phyloP scores from a whole-genome alignment of 1,284 basidiomycete genomes.

The Tilletia indica region DNA sequence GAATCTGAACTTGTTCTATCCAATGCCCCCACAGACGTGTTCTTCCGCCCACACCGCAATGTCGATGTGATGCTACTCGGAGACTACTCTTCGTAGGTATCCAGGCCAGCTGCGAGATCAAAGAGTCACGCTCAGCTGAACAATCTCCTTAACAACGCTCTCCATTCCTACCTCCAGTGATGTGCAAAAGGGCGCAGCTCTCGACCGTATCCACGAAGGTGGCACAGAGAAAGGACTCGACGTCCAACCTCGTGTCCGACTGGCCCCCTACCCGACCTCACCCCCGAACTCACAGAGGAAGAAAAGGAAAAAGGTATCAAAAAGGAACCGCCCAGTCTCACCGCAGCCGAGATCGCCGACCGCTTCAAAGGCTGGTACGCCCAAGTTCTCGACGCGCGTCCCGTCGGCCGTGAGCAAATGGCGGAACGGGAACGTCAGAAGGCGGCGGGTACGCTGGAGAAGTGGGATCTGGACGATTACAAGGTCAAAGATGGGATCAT shows the following conservation, averaged over 20 bases:
- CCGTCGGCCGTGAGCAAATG: constrained; percentile 14
- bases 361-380: constrained; percentile 31
- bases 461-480: constrained; percentile 8
- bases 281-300: neutral
- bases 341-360: constrained; percentile 23
- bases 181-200: constrained; percentile 20
- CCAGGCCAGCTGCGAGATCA: too few species aligned
- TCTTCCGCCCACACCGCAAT: constrained; percentile 20
- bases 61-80: constrained; percentile 21
- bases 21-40: constrained; percentile 3
- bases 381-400: constrained; percentile 18
- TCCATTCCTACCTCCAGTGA: neutral
- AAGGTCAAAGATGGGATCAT: constrained; percentile 17
- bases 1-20: too few species aligned
- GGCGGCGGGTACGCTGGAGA: neutral
- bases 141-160: neutral
- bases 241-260: constrained; percentile 13
- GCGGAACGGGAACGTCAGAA: constrained; percentile 9
- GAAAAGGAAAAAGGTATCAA: constrained; percentile 18
- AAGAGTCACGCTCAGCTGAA: too few species aligned
- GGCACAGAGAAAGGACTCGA: constrained; percentile 20
- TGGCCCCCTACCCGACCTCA: neutral
- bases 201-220: constrained; percentile 18
- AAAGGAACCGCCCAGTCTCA: constrained; percentile 18
- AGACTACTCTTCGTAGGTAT: constrained; percentile 19